A percentile compares a stretch with the other conserved stretches of the same genome.
Evolutionary conservation across 1,284 basidiomycete genomes (phyloP).

Genomic region (Boletellus deceptivus): DNA sequence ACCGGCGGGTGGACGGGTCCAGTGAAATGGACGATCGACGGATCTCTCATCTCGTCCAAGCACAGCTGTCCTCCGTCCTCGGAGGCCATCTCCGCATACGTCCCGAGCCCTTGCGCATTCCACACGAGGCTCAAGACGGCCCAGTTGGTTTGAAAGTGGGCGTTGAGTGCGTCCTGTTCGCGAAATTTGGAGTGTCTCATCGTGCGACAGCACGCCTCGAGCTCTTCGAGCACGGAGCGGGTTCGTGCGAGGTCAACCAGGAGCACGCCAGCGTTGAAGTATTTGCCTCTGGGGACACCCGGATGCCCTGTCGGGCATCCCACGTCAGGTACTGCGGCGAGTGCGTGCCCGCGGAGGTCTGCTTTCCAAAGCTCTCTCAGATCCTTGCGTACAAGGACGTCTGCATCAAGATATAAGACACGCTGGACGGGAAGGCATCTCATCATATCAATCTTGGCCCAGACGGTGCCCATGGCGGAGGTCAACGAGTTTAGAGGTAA

Average conservation of each 20-base stretch:
- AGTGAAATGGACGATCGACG: constrained; percentile 56
- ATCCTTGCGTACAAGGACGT: constrained; percentile 46
- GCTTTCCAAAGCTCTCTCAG: constrained; percentile 45
- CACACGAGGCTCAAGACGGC: constrained; percentile 40
- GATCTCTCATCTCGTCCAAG: constrained; percentile 39
- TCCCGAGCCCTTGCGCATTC: constrained; percentile 59
- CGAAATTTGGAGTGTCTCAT: constrained; percentile 35
- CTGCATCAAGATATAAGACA: constrained; percentile 53
- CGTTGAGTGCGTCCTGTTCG: constrained; percentile 55
- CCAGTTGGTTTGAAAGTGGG: constrained; percentile 45
- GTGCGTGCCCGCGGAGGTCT: constrained; percentile 39
- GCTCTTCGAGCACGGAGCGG: constrained; percentile 26
- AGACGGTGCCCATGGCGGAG: constrained; percentile 34
- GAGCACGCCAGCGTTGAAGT: constrained; percentile 59
- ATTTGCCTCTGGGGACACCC: constrained; percentile 31
- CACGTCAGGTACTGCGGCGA: constrained; percentile 51
- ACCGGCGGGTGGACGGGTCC: constrained; percentile 50
- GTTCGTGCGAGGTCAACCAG: constrained; percentile 47
- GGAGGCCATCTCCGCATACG: constrained; percentile 43
- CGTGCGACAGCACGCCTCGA: constrained; percentile 28
- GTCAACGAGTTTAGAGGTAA: constrained; percentile 36
- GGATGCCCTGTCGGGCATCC: constrained; percentile 49
- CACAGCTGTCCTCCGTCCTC: constrained; percentile 36
- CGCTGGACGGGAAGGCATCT: constrained; percentile 47
- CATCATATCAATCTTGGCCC: constrained; percentile 54